phyloP scores from a whole-genome alignment of 768 basidiomycete species.

The Pilatotrama ljubarskyi region DNA sequence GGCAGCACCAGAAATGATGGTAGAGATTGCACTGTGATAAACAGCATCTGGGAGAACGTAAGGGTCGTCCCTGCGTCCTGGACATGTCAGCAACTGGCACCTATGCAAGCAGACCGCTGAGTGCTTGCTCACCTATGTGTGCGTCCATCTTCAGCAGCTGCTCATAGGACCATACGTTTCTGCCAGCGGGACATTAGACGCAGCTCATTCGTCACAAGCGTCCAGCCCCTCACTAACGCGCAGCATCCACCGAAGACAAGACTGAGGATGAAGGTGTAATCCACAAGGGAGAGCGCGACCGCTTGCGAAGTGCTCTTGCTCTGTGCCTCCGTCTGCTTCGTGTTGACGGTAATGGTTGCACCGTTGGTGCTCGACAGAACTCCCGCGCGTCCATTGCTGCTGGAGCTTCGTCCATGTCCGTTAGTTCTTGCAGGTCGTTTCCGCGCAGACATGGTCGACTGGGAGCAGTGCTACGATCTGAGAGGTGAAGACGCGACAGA shows the following conservation, averaged over 20 bases:
- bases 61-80: conserved; percentile 64
- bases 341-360: neutral
- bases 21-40: conserved; percentile 67
- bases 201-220: neutral
- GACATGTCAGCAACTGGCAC: neutral
- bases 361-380: no score
- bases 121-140: conserved; percentile 50
- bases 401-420: neutral
- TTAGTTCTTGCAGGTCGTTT: neutral
- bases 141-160: conserved; percentile 70
- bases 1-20: conserved; percentile 56
- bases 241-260: conserved; percentile 85
- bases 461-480: no score
- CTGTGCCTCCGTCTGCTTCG: neutral
- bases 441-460: neutral
- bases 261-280: conserved; percentile 46
- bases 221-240: conserved; percentile 50
- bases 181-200: conserved; percentile 26
- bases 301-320: conserved; percentile 13
- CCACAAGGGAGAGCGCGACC: conserved; percentile 32
- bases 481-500: neutral
- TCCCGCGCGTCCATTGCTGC: neutral
- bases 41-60: conserved; percentile 83
- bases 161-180: conserved; percentile 81
- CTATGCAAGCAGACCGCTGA: no score